phyloP scores from a whole-genome alignment of 441 rosid species.

The Populus hybrid region DNA sequence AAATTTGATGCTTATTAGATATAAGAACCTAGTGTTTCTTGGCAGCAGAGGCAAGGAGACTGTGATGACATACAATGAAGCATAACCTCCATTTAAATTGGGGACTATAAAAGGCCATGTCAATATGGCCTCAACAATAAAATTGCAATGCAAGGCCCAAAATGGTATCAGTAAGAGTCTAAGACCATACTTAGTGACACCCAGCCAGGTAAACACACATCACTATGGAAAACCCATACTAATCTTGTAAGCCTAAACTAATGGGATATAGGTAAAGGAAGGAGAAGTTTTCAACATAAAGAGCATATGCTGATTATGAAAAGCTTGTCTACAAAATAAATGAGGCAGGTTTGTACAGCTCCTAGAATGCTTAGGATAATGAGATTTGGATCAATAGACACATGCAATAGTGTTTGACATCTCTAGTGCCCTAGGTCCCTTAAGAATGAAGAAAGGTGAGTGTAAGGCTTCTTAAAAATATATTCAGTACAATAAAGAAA shows the following conservation, averaged over 20 bases:
- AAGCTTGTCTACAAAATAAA: too few relatives aligned
- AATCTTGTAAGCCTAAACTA: background rate
- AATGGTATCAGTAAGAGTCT: background rate
- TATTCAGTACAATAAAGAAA: too few relatives aligned
- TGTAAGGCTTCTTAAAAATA: too few relatives aligned
- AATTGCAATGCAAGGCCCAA: background rate
- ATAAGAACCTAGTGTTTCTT: slow-evolving; percentile 23
- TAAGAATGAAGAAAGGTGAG: too few relatives aligned
- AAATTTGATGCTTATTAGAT: slow-evolving; percentile 25
- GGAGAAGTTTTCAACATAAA: background rate
- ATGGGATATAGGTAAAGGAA: background rate
- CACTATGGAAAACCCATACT: background rate
- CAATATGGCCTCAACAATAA: background rate
- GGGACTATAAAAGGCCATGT: background rate
- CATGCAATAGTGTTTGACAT: too few relatives aligned
- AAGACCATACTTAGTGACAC: background rate
- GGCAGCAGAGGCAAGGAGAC: slow-evolving; percentile 19
- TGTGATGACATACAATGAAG: background rate
- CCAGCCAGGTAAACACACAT: background rate
- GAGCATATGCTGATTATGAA: too few relatives aligned
- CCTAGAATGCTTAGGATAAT: too few relatives aligned
- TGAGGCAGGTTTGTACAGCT: too few relatives aligned
- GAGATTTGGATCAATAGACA: too few relatives aligned
- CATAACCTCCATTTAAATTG: background rate
- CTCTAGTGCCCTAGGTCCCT: too few relatives aligned